Percentiles rank a stretch among this genome's conserved stretches.
Evolutionary conservation across 306 rosid genomes (phyloP).

Genomic region (Rubus idaeus): DNA sequence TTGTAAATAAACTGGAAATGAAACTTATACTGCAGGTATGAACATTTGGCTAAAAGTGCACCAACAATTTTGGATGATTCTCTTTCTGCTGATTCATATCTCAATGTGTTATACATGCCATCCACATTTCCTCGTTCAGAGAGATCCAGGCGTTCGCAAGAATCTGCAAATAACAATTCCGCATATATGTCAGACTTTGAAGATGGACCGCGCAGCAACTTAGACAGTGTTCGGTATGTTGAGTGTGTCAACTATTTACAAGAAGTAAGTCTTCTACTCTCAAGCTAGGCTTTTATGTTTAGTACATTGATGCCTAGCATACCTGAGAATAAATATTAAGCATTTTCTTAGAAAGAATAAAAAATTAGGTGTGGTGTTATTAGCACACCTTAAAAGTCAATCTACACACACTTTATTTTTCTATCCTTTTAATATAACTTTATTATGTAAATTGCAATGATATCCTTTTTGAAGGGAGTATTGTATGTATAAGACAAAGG

Average conservation of each 20-base stretch:
- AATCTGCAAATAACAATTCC: slow-evolving; percentile 60
- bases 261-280: slow-evolving; percentile 53
- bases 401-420: background rate
- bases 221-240: slow-evolving; percentile 67
- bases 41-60: slow-evolving; percentile 95
- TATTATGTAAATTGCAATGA: background rate
- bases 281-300: slow-evolving; percentile 26
- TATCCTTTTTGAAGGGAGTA: background rate
- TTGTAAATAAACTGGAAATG: slow-evolving; percentile 30
- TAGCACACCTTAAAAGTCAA: background rate
- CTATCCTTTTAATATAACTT: background rate
- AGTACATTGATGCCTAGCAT: slow-evolving; percentile 12
- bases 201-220: slow-evolving; percentile 95
- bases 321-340: background rate
- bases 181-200: slow-evolving; percentile 56
- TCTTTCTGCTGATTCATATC: slow-evolving; percentile 98
- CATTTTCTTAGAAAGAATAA: no score
- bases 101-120: slow-evolving; percentile 92
- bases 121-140: slow-evolving; percentile 96
- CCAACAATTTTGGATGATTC: slow-evolving; percentile 97
- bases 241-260: slow-evolving; percentile 91
- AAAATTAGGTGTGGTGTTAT: no score
- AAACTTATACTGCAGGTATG: slow-evolving; percentile 71
- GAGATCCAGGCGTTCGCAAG: slow-evolving; percentile 73
- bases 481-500: background rate